Evolutionary conservation across 2,329 filamentous ascomycete genomes (phyloP).

Genomic region (Verticillium albo-atrum): DNA sequence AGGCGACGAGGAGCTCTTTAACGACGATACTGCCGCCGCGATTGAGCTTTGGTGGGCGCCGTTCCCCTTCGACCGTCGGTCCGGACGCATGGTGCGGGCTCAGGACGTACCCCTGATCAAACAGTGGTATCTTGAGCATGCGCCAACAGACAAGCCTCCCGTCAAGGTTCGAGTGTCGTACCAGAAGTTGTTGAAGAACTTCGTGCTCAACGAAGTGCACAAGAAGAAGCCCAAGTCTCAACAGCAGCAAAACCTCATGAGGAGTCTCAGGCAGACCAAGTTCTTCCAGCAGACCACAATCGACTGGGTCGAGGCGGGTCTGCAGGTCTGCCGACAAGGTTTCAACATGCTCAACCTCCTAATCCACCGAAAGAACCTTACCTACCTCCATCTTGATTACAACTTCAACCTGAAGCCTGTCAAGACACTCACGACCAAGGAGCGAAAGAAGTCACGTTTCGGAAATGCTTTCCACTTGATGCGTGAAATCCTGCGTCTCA

Average conservation of each 20-base stretch:
- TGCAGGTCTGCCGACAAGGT: slow-evolving; percentile 95
- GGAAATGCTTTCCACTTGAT: slow-evolving; percentile 99
- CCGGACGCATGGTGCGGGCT: slow-evolving; percentile 91
- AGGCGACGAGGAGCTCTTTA: slow-evolving; percentile 83
- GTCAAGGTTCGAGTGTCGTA: slow-evolving; percentile 98
- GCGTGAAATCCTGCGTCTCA: slow-evolving; percentile 93
- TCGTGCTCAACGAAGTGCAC: slow-evolving; percentile 92
- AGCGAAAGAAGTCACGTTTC: slow-evolving; percentile 98
- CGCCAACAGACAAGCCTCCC: slow-evolving; percentile 76
- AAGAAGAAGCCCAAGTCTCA: slow-evolving; percentile 94
- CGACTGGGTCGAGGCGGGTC: slow-evolving; percentile 97
- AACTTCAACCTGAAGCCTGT: slow-evolving; percentile 99
- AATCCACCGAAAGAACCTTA: slow-evolving; percentile 97
- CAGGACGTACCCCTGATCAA: slow-evolving; percentile 97
- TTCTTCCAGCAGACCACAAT: slow-evolving; percentile 99
- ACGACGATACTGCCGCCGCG: slow-evolving; percentile 81
- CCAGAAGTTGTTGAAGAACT: slow-evolving; percentile 95
- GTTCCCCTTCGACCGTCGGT: slow-evolving; percentile 90
- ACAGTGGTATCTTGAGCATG: slow-evolving; percentile 97
- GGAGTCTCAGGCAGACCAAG: slow-evolving; percentile 89
- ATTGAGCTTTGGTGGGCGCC: slow-evolving; percentile 98
- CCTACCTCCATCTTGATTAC: slow-evolving; percentile 96
- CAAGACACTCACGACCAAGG: slow-evolving; percentile 97
- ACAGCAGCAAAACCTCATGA: slow-evolving; percentile 88
- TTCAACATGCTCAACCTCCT: slow-evolving; percentile 99